Conservation (phyloP, 768 basidiomycete genomes). For the Trametes gibbosa region DNA sequence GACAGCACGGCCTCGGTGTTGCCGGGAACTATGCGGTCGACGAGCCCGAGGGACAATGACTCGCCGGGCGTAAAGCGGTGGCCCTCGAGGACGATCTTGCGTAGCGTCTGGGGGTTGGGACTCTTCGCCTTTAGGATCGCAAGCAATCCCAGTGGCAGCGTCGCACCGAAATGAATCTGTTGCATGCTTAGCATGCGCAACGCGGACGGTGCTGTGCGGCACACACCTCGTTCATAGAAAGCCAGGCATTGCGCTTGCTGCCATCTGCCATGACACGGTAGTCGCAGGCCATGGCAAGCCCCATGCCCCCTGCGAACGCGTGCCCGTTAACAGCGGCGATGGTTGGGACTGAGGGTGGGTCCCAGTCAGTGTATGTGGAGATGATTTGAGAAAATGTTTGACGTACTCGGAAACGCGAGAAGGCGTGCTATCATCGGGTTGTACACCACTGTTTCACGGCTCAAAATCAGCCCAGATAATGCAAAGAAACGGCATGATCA, state of each 20-base stretch:
- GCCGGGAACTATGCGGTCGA: slow-evolving; percentile 68
- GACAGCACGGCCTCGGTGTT: slow-evolving; percentile 57
- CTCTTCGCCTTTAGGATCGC: slow-evolving; percentile 65
- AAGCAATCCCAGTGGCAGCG: slow-evolving; percentile 71
- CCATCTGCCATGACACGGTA: slow-evolving; percentile 89
- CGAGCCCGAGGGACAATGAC: slow-evolving; percentile 58
- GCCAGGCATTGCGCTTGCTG: slow-evolving; percentile 72
- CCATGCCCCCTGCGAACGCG: slow-evolving; percentile 81
- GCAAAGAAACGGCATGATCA: no score
- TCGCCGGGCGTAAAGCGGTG: slow-evolving; percentile 75
- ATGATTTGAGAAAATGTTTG: background rate
- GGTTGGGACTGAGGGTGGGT: slow-evolving; percentile 57
- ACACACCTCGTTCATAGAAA: slow-evolving; percentile 89
- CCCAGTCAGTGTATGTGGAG: background rate
- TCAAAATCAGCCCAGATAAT: background rate
- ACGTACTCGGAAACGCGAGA: slow-evolving; percentile 72
- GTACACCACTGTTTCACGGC: slow-evolving; percentile 50
- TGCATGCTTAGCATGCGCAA: no score
- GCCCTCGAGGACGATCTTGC: slow-evolving; percentile 78
- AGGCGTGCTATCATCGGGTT: slow-evolving; percentile 71
- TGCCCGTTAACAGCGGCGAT: slow-evolving; percentile 83
- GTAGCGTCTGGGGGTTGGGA: slow-evolving; percentile 51
- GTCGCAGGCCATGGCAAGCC: slow-evolving; percentile 79
- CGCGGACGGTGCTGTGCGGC: background rate
- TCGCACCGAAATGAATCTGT: slow-evolving; percentile 79